Evolutionary conservation across 805 yeast species (phyloP).

Genomic region (Metschnikowia hibisci): DNA sequence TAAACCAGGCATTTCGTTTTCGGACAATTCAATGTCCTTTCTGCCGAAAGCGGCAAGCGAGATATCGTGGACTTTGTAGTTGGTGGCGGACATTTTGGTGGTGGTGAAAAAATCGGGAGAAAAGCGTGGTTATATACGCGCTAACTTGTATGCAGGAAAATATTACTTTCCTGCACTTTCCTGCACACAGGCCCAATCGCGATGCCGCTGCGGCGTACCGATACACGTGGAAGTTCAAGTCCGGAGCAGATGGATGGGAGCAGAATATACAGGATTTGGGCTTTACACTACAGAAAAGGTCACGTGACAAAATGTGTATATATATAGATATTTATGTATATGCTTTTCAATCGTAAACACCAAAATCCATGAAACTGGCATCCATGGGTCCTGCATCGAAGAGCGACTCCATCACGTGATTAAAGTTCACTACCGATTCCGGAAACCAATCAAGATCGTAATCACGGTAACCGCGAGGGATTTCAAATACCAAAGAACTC

Average conservation of each 20-base stretch:
- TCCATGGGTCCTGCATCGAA: constrained; percentile 5
- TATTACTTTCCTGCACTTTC: background rate
- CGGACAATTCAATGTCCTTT: constrained; percentile 97
- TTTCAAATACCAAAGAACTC: constrained; percentile 7
- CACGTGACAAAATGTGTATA: no score
- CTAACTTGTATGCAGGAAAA: constrained; percentile 1
- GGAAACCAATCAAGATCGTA: constrained; percentile 7
- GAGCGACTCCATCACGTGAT: constrained; percentile 13
- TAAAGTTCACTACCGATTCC: constrained; percentile 4
- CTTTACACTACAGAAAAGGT: no score
- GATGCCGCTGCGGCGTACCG: background rate
- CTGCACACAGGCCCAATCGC: no score
- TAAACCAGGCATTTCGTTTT: constrained; percentile 99
- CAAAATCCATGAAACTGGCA: background rate
- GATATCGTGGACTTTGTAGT: constrained; percentile 96
- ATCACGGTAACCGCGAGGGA: background rate
- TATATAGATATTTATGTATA: background rate
- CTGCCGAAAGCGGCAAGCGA: constrained; percentile 99
- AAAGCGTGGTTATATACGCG: constrained; percentile 1
- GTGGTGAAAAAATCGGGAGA: background rate
- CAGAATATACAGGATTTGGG: no score
- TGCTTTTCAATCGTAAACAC: background rate
- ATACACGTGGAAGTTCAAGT: background rate
- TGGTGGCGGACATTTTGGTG: constrained; percentile 38
- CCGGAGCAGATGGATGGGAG: no score